phyloP scores from a whole-genome alignment of 768 basidiomycete species.

The Lyophyllum semitale region DNA sequence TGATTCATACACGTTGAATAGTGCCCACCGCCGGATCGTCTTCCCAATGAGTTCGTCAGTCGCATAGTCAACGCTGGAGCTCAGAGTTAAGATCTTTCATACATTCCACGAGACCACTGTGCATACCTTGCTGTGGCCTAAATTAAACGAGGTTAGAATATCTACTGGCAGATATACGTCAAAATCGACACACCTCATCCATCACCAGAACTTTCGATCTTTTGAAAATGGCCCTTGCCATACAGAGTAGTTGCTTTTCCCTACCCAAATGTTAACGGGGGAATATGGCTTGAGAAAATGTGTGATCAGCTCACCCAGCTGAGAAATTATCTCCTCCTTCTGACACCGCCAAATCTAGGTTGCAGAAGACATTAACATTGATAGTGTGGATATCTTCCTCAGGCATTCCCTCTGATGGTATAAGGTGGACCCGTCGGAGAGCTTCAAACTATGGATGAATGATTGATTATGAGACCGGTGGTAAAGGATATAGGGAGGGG shows the following conservation, averaged over 20 bases:
- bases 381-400: slow-evolving; percentile 49
- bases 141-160: slow-evolving; percentile 2
- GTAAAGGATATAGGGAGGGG: background rate
- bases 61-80: slow-evolving; percentile 71
- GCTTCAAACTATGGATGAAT: slow-evolving; percentile 64
- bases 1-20: background rate
- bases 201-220: slow-evolving; percentile 77
- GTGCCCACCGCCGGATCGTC: slow-evolving; percentile 70
- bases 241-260: slow-evolving; percentile 82
- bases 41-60: too few relatives aligned
- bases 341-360: slow-evolving; percentile 71
- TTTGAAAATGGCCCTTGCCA: slow-evolving; percentile 82
- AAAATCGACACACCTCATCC: slow-evolving; percentile 61
- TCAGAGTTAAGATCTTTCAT: background rate
- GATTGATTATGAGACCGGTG: background rate
- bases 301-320: slow-evolving; percentile 60
- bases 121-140: slow-evolving; percentile 69
- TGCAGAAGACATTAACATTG: slow-evolving; percentile 77
- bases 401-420: slow-evolving; percentile 54
- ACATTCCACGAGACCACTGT: background rate
- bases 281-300: background rate
- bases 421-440: slow-evolving; percentile 78
- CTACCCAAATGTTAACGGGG: slow-evolving; percentile 21
- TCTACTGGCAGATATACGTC: background rate
- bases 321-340: too few relatives aligned